Percentiles rank a stretch among this genome's conserved stretches.
phyloP scores from a whole-genome alignment of 768 basidiomycete genomes.

The Serendipita indica region DNA sequence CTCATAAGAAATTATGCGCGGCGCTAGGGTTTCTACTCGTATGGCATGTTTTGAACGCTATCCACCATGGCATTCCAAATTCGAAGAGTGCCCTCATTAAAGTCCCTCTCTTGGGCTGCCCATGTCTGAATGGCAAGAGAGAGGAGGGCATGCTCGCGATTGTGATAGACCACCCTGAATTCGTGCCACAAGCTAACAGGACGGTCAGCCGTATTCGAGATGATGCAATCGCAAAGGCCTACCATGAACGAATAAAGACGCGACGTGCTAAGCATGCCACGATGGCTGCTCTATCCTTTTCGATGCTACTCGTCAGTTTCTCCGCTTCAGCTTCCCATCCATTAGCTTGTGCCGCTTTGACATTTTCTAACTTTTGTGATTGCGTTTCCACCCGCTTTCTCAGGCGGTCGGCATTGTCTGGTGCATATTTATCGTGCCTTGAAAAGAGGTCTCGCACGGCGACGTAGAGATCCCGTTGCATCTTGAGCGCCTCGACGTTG shows the following conservation, averaged over 20 bases:
- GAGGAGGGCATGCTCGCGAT: conserved; percentile 71
- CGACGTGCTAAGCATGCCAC: conserved; percentile 57
- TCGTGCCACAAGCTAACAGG: conserved; percentile 83
- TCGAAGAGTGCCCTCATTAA: conserved; percentile 41
- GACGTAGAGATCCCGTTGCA: conserved; percentile 72
- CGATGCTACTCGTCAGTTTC: conserved; percentile 50
- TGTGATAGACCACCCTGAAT: conserved; percentile 81
- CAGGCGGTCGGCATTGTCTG: conserved; percentile 76
- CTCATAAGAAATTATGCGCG: too few species aligned
- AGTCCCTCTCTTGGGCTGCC: conserved; percentile 58
- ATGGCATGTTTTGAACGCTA: conserved; percentile 68
- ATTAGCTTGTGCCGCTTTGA: conserved; percentile 56
- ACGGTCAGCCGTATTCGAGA: background rate
- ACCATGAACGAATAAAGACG: conserved; percentile 81
- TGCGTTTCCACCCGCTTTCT: conserved; percentile 72
- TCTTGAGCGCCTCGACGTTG: conserved; percentile 25
- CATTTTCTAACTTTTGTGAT: conserved; percentile 58
- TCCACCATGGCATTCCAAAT: conserved; percentile 67
- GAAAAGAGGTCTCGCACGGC: conserved; percentile 76
- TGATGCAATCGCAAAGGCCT: conserved; percentile 18
- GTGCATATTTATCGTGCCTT: conserved; percentile 75
- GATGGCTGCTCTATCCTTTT: conserved; percentile 76
- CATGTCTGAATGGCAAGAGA: conserved; percentile 60
- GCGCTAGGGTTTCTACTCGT: conserved; percentile 56
- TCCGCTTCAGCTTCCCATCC: conserved; percentile 83